Evolutionary conservation across 2,329 filamentous ascomycete genomes (phyloP).

Genomic region (Purpureocillium lavendulum): DNA sequence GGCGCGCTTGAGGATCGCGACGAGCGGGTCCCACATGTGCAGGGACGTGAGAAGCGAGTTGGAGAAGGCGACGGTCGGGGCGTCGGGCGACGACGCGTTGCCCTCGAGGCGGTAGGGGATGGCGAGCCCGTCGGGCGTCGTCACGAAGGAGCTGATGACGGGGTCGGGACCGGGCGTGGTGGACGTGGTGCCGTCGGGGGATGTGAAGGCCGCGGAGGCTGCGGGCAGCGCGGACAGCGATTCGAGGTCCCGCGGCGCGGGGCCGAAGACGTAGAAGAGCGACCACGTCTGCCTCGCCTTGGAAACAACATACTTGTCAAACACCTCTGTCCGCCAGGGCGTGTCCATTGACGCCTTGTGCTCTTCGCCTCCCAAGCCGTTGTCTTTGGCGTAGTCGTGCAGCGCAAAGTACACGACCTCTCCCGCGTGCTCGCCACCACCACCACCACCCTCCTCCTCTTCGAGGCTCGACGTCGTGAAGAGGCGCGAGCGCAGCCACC

Average conservation of each 20-base stretch:
- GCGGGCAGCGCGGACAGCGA: slow-evolving; percentile 41
- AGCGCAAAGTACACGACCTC: slow-evolving; percentile 52
- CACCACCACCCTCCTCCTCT: too few relatives aligned
- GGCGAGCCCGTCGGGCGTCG: slow-evolving; percentile 56
- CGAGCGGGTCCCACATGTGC: slow-evolving; percentile 73
- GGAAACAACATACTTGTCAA: slow-evolving; percentile 46
- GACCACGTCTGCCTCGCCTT: slow-evolving; percentile 55
- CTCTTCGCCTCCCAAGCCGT: slow-evolving; percentile 58
- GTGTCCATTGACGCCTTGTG: slow-evolving; percentile 56
- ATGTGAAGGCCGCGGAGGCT: slow-evolving; percentile 40
- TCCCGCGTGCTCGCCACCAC: slow-evolving; percentile 42
- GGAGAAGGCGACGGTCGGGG: slow-evolving; percentile 65
- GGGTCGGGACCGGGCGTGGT: slow-evolving; percentile 44
- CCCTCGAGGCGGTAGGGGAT: slow-evolving; percentile 73
- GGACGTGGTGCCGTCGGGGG: slow-evolving; percentile 44
- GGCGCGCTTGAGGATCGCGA: slow-evolving; percentile 49
- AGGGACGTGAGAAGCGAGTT: slow-evolving; percentile 75
- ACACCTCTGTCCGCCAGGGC: slow-evolving; percentile 51
- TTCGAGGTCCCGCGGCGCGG: slow-evolving; percentile 60
- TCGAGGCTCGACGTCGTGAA: slow-evolving; percentile 50
- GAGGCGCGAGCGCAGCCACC: slow-evolving; percentile 67
- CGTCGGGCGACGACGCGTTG: slow-evolving; percentile 51
- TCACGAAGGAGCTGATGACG: slow-evolving; percentile 59
- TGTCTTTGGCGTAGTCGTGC: slow-evolving; percentile 62
- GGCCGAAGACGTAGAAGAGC: slow-evolving; percentile 74